A percentile compares a stretch with the other conserved stretches of the same genome.
Conservation (phyloP, 2,329 filamentous ascomycete species). For the Talaromyces piceae region DNA sequence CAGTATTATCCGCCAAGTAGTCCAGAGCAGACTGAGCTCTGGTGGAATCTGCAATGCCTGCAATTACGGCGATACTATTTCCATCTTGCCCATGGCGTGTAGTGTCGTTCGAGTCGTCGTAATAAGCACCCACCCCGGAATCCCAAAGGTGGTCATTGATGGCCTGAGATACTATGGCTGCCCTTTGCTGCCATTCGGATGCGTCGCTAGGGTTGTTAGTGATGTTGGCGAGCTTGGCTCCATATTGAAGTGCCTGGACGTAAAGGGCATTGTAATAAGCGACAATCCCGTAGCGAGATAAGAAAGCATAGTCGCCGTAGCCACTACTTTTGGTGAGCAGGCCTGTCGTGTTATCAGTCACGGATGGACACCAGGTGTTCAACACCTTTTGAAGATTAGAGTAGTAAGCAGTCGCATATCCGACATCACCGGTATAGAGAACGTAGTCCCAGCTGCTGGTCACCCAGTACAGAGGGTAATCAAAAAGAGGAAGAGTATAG, state of each 20-base stretch:
- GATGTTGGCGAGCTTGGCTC: constrained; percentile 11
- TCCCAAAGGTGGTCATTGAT: constrained; percentile 12
- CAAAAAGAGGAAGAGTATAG: constrained; percentile 44
- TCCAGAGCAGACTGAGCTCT: constrained; percentile 19
- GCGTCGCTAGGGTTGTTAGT: constrained; percentile 9
- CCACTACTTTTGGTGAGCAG: constrained; percentile 38
- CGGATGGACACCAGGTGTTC: constrained; percentile 41
- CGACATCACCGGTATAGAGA: constrained; percentile 43
- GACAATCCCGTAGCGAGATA: constrained; percentile 41
- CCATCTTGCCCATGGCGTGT: constrained; percentile 15
- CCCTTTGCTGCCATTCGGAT: constrained; percentile 9
- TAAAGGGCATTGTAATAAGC: constrained; percentile 42
- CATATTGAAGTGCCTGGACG: constrained; percentile 13
- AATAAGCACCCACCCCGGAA: constrained; percentile 11
- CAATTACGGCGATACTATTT: constrained; percentile 13
- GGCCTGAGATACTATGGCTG: constrained; percentile 5
- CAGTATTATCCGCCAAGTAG: constrained; percentile 33
- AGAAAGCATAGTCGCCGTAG: constrained; percentile 48
- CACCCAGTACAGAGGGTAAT: constrained; percentile 50
- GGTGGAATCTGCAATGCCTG: constrained; percentile 25
- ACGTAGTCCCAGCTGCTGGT: constrained; percentile 43
- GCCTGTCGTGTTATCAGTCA: constrained; percentile 33
- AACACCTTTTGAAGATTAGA: constrained; percentile 33
- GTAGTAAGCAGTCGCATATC: constrained; percentile 40
- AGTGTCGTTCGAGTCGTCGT: constrained; percentile 8